These are phyloP conservation scores for Persicaria tinctoria DNA, from an alignment of 148 eudicot genomes.

Conservation along the genomic window DNA sequence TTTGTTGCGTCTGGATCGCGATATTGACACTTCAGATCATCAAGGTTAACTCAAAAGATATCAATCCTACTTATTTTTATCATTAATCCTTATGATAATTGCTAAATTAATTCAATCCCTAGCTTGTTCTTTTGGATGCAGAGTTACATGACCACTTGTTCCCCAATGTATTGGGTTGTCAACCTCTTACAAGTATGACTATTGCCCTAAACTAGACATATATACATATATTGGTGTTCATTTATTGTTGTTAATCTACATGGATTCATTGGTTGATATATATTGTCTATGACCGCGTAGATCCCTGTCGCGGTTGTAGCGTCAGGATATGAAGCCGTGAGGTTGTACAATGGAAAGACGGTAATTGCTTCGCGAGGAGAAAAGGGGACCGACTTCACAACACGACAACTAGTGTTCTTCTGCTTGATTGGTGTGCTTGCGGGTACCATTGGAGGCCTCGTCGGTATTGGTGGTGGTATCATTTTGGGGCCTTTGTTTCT, in stretches of 20 bases:
- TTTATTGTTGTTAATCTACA: not conserved
- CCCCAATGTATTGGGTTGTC: slow-evolving; percentile 36
- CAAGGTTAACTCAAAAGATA: slow-evolving; percentile 20
- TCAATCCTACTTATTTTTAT: too few relatives aligned
- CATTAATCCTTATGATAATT: not conserved
- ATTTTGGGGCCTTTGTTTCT: slow-evolving; percentile 57
- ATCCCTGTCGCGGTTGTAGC: slow-evolving; percentile 41
- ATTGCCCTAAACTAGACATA: not conserved
- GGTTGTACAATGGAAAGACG: slow-evolving; percentile 41
- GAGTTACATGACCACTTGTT: slow-evolving; percentile 37
- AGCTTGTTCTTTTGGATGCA: slow-evolving; percentile 18
- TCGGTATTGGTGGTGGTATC: slow-evolving; percentile 57
- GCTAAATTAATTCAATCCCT: not conserved
- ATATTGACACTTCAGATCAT: slow-evolving; percentile 38
- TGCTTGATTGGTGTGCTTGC: slow-evolving; percentile 39
- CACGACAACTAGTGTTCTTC: slow-evolving; percentile 29
- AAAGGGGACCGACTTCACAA: slow-evolving; percentile 32
- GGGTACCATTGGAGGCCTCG: slow-evolving; percentile 54
- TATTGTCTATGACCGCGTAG: not conserved
- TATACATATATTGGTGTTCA: not conserved
- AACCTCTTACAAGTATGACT: slow-evolving; percentile 45
- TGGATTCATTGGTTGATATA: not conserved
- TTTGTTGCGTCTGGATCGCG: slow-evolving; percentile 40
- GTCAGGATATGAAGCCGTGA: slow-evolving; percentile 34
- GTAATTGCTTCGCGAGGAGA: slow-evolving; percentile 48